These are phyloP conservation scores for Globisporangium mamillatum DNA, from an alignment of 352 stramenopile genomes.

Conservation along the genomic window DNA sequence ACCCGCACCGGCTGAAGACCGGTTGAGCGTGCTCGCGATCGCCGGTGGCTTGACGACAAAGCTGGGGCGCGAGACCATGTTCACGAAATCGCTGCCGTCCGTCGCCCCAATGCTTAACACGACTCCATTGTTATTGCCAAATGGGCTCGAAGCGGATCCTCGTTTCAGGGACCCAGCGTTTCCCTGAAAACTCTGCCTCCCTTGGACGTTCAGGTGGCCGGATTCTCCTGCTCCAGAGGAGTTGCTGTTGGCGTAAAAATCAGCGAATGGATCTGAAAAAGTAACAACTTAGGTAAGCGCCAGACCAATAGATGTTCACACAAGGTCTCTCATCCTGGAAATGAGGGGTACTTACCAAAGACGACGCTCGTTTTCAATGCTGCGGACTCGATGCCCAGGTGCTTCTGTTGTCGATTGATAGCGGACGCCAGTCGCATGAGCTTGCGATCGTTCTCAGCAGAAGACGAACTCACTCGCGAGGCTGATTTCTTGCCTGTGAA, in stretches of 20 bases:
- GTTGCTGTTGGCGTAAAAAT: neutral
- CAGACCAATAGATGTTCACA: too few species aligned
- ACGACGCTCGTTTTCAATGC: neutral
- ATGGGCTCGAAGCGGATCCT: constrained; percentile 4
- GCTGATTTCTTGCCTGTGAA: neutral
- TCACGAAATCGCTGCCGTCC: constrained; percentile 25
- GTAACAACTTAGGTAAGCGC: too few species aligned
- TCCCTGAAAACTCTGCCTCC: neutral
- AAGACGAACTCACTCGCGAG: neutral
- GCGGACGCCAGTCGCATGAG: constrained; percentile 1
- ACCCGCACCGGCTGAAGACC: neutral
- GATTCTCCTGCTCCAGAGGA: neutral
- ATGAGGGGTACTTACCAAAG: constrained; percentile 2
- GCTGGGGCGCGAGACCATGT: constrained; percentile 23
- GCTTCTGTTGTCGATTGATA: neutral
- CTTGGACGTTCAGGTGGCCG: neutral
- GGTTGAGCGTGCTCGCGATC: neutral
- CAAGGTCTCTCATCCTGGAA: too few species aligned
- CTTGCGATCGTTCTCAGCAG: neutral
- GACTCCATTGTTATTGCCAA: constrained; percentile 19
- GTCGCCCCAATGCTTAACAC: constrained; percentile 29
- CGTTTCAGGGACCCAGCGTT: neutral
- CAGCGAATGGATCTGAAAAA: neutral
- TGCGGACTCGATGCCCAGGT: neutral
- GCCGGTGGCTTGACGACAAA: constrained; percentile 10